Base-by-base conservation (phyloP, 768 basidiomycete species). In the Lenzites betulinus region DNA sequence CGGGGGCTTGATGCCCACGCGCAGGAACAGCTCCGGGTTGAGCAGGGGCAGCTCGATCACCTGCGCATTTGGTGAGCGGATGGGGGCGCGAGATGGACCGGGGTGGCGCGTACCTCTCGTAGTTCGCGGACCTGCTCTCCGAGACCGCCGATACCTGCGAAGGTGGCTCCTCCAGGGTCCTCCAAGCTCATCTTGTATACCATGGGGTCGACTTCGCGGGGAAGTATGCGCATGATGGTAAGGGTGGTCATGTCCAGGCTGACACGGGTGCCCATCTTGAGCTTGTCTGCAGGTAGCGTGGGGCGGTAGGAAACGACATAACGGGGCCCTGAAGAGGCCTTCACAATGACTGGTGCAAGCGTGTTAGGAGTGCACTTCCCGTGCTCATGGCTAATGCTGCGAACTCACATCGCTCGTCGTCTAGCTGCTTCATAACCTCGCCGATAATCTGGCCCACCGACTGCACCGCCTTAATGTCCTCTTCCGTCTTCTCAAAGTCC, bases 161-260 rank as follows among this genome's bases (percentile, higher is more conserved):
- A 98, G 4, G 93, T 85, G 7, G 92, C 95, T 51, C 90, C 90
- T 78, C 94, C 95, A 2, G 97, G 94, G 69, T 98, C 96, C 74
- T 99, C 97, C 69, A 97, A 79, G 64, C 93, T 96, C 97, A 98
- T 99, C 78, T 98, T 98, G 81, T 99, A 99, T 12, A 99, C 96
- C 68, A 96, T 78, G 16, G 97, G 97, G 72, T 99, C 97, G 7
- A 99, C 93, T 73, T 99, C 97, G 63, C 97, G 85, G 4, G 97
- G 97, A 20, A 99, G 80, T 53, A 98, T 96, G 38, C 97, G 92
- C 95, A 99, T 98, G 70, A 99, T 93, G 7, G 97, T 99, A 33
- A 98, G 79, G 2, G 97, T 98, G 3, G 97, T 99, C 97, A 99
- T 98, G 74, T 99, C 97, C 33, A 99, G 85, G 56, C 95, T 95